Base-by-base conservation (phyloP, 1,139 yeast species). In the Geotrichum klebahnii region DNA sequence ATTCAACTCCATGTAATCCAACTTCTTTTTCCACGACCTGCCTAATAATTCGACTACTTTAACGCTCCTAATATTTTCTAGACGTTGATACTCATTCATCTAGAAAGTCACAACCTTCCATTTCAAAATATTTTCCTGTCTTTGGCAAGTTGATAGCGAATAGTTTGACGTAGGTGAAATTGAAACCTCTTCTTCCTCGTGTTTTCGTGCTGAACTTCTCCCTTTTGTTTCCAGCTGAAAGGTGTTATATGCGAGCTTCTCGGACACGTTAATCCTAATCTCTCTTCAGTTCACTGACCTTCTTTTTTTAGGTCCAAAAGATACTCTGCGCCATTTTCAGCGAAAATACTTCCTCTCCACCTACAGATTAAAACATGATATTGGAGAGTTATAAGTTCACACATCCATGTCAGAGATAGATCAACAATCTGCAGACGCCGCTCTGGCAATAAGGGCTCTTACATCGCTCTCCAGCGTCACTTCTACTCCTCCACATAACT, bases 321-420 rank as follows among this genome's bases (percentile, higher is more conserved):
- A n/a, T 22, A 22, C 34, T 28, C 28, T 20, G 40, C 28, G 33
- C 50, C 33, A 40, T 43, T 41, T 42, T 32, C 36, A 42, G 24
- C 37, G 45, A 42, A 42, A 41, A 42, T 28, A 20, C 16, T 42
- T 23, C 20, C 14, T 6, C 37, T 16, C 19, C 23, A 16, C 17
- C 12, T 32, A 23, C 17, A 16, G 20, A 19, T 33, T 39, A 29
- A 47, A 47, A 47, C 46, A 47, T 47, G 50, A 34, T 41, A 47
- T 20, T 36, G 36, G 46, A 36, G 44, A 36, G 31, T 35, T 22
- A 42, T 26, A 17, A 23, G 29, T 29, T 17, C 35, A 38, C 28
- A 40, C 32, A 29, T 34, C 44, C 50, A 51, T 51, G 54, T 48
- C 54, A 38, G 54, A 51, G 51, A 51, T 51, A 51, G 51, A 51